These are phyloP conservation scores for Podospora anserina DNA, from an alignment of 495 filamentous ascomycete genomes.

Conservation along the genomic window DNA sequence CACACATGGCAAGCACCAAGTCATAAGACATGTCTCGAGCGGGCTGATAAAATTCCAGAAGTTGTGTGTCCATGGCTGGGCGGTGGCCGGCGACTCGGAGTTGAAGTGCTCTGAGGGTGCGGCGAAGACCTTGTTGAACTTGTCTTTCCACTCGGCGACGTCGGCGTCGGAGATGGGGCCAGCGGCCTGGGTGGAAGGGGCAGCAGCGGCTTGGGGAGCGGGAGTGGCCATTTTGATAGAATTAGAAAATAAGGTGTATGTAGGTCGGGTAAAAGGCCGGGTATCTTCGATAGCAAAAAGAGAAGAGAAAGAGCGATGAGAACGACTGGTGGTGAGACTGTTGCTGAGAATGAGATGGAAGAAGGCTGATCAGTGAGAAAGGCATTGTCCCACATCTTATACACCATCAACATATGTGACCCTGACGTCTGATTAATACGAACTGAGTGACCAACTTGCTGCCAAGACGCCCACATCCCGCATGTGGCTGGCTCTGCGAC, in stretches of 20 bases:
- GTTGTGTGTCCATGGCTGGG: conserved; percentile 29
- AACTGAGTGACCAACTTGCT: background rate
- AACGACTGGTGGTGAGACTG: background rate
- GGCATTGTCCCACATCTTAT: background rate
- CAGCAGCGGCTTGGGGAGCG: background rate
- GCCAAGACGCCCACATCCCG: conserved; percentile 3
- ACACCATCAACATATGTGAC: background rate
- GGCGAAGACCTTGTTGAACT: conserved; percentile 34
- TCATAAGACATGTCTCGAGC: conserved; percentile 38
- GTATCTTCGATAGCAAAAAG: conserved; percentile 1
- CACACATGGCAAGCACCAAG: conserved; percentile 45
- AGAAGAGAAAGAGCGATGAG: background rate
- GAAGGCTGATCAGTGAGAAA: background rate
- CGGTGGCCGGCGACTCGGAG: conserved; percentile 29
- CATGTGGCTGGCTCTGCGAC: conserved; percentile 6
- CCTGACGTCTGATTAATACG: background rate
- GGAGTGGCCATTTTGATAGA: conserved; percentile 4
- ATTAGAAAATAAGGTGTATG: background rate
- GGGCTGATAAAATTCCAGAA: conserved; percentile 42
- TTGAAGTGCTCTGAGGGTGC: conserved; percentile 31
- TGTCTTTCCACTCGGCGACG: conserved; percentile 34
- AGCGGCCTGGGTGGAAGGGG: background rate
- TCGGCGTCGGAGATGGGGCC: conserved; percentile 32
- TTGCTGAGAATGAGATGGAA: background rate
- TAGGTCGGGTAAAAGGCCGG: background rate